Conservation (phyloP, 2,329 filamentous ascomycete species). For the Cordyceps militaris region DNA sequence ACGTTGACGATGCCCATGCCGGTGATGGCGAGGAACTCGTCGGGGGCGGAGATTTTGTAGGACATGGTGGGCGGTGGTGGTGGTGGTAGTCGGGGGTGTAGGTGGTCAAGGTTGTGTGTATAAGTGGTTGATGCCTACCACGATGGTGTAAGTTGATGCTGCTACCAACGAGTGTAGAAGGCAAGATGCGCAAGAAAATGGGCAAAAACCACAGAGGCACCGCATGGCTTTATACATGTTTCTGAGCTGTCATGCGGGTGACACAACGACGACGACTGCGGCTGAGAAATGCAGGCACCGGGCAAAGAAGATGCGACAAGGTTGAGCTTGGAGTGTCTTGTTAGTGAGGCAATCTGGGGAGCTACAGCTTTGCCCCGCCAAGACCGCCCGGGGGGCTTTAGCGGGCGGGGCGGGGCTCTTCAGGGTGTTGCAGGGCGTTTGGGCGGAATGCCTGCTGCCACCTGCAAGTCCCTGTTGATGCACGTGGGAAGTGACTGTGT, state of each 20-base stretch:
- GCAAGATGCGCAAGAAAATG: neutral
- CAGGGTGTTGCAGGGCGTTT: neutral
- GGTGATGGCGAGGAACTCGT: conserved; percentile 83
- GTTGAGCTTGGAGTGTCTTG: neutral
- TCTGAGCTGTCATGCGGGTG: too few relatives aligned
- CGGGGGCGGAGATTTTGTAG: conserved; percentile 64
- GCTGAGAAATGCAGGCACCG: too few relatives aligned
- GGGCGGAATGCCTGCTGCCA: neutral
- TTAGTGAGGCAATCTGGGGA: too few relatives aligned
- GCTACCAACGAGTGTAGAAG: neutral
- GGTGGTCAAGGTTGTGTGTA: conserved; percentile 3
- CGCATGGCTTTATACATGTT: neutral
- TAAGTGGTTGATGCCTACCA: too few relatives aligned
- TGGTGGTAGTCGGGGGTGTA: neutral
- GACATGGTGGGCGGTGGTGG: conserved; percentile 38
- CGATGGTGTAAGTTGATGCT: neutral
- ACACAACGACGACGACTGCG: too few relatives aligned
- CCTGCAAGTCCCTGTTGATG: neutral
- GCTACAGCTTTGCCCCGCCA: neutral
- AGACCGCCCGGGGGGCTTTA: neutral
- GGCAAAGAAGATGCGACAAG: too few relatives aligned
- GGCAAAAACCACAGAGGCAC: neutral
- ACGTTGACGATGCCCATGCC: conserved; percentile 69
- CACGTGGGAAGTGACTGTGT: too few relatives aligned
- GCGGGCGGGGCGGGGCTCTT: neutral